These are phyloP conservation scores for Triadica sebifera DNA, from an alignment of 345 rosid genomes.

Conservation along the genomic window DNA sequence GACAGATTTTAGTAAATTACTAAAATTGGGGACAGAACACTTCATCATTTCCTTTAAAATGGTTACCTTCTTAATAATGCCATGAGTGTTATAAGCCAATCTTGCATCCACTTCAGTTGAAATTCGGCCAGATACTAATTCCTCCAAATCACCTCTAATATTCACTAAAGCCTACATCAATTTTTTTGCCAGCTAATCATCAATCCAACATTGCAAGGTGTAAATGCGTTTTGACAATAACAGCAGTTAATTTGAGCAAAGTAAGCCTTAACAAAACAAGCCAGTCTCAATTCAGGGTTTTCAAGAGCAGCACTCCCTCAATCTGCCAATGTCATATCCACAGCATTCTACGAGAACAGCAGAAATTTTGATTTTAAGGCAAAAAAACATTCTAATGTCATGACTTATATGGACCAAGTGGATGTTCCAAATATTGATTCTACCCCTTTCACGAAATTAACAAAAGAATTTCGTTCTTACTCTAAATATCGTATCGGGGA, in stretches of 20 bases:
- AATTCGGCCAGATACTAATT: slow-evolving; percentile 90
- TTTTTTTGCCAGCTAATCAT: neutral
- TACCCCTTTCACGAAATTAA: no score
- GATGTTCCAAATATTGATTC: neutral
- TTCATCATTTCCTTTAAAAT: neutral
- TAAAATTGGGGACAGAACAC: neutral
- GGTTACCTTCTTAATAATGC: slow-evolving; percentile 73
- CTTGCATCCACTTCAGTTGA: slow-evolving; percentile 98
- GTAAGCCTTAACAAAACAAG: slow-evolving; percentile 72
- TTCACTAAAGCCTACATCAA: slow-evolving; percentile 77
- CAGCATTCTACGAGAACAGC: slow-evolving; percentile 63
- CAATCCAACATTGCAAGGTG: neutral
- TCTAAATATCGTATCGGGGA: slow-evolving; percentile 84
- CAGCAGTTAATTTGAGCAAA: slow-evolving; percentile 9
- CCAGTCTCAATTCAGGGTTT: slow-evolving; percentile 59
- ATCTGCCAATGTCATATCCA: slow-evolving; percentile 95
- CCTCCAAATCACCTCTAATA: slow-evolving; percentile 82
- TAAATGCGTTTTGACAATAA: neutral
- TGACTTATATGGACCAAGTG: neutral
- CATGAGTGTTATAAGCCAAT: slow-evolving; percentile 85
- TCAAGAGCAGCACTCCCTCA: slow-evolving; percentile 60
- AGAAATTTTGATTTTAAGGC: neutral
- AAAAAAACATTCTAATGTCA: neutral
- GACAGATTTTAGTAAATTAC: neutral
- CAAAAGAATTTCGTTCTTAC: no score